These are phyloP conservation scores for Cyanophora paradoxa DNA, from an alignment of 78 protist genomes.

Conservation along the genomic window DNA sequence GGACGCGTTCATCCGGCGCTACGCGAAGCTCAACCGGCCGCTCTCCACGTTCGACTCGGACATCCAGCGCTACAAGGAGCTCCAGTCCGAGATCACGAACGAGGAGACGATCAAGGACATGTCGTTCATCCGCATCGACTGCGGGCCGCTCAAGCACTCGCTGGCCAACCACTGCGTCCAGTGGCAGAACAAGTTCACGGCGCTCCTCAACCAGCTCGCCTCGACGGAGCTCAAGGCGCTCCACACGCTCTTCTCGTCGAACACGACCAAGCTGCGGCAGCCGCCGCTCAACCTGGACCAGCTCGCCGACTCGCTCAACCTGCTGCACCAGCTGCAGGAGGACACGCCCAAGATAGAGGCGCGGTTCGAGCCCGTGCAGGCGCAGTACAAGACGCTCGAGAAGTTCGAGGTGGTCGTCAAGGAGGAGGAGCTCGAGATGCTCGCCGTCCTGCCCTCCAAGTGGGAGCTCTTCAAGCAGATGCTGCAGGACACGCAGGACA, in stretches of 20 bases:
- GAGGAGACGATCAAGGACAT: constrained; percentile 39
- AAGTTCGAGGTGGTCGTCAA: constrained; percentile 19
- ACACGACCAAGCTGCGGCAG: constrained; percentile 1
- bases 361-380: constrained; percentile 57
- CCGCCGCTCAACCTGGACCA: constrained; percentile 42
- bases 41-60: constrained; percentile 48
- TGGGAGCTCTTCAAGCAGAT: background rate
- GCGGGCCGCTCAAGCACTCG: constrained; percentile 49
- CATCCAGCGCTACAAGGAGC: constrained; percentile 40
- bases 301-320: constrained; percentile 27
- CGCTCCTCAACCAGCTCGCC: constrained; percentile 43
- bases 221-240: constrained; percentile 20
- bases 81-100: constrained; percentile 5
- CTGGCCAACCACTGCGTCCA: constrained; percentile 41
- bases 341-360: constrained; percentile 1
- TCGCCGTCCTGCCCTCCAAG: constrained; percentile 14
- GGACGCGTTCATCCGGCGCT: constrained; percentile 49
- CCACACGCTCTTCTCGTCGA: constrained; percentile 15
- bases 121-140: constrained; percentile 58
- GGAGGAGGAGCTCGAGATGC: constrained; percentile 21
- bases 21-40: constrained; percentile 36
- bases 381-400: constrained; percentile 45
- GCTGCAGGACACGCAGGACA: constrained; percentile 4
- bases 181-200: constrained; percentile 50
- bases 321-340: background rate